Base-by-base conservation (phyloP, 1,284 basidiomycete genomes). In the Apiotrichum akiyoshidainum region DNA sequence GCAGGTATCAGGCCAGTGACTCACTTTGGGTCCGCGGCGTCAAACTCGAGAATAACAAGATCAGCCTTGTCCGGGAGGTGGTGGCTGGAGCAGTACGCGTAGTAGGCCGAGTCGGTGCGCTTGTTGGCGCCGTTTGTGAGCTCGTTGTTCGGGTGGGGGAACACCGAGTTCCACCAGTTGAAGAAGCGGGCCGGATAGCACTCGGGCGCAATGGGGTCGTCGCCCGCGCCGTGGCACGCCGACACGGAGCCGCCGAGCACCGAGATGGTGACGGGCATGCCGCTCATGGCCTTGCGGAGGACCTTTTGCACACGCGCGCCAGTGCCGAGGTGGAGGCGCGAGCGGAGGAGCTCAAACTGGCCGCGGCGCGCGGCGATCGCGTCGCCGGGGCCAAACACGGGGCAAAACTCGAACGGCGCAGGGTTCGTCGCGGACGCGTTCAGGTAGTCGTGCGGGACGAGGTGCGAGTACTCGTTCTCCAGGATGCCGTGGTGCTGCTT, bases 51-150 rank as follows among this genome's bases (percentile, higher is more conserved):
- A 66, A 97, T 91, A 55, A 97, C 87, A 56, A 97, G 82, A 81
- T 96, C 94, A 5, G 91, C 90, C 46, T 86, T 80, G 74, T 97
- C 93, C 5, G 93, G 93, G 9, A 96, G 82, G 73, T 97, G 93
- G 70, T 95, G 92, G 2, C 83, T 83, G 56, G 86, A 88, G 81
- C 94, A 97, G 79, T 87, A 96, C 5, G 87, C 88, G 80, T 92
- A 97, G 80, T 97, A 97, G 5, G 86, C 87, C 5, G 92, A 92
- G 76, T 88, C 88, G 40, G 91, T 92, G 51, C 86, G 84, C 26
- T 90, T 84, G 81, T 92, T 87, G 2, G 93, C 94, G 35, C 93
- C 94, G 74, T 96, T 96, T 16, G 94, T 97, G 64, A 97, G 83
- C 76, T 96, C 92, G 10, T 91, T 91, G 2, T 89, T 89, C 0